Evolutionary conservation across 2,329 filamentous ascomycete species (phyloP).

Genomic region (Nectriaceae sp.): DNA sequence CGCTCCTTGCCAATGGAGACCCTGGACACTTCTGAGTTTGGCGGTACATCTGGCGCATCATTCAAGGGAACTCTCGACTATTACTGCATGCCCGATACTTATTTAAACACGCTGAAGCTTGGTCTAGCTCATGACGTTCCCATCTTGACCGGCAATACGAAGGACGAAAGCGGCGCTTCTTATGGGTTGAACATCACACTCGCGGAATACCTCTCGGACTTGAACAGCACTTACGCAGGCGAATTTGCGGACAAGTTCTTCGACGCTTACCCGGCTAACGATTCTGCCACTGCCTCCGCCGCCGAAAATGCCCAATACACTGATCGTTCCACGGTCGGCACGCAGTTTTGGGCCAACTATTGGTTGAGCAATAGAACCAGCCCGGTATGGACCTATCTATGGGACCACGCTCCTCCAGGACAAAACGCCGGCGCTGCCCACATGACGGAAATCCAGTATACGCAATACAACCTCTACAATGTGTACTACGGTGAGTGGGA

Average conservation of each 20-base stretch:
- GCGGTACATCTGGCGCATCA: slow-evolving; percentile 1
- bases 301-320: neutral
- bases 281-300: neutral
- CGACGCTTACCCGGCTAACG: neutral
- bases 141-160: slow-evolving; percentile 13
- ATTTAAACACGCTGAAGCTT: slow-evolving; percentile 6
- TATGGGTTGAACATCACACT: slow-evolving; percentile 3
- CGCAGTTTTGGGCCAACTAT: slow-evolving; percentile 2
- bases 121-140: slow-evolving; percentile 13
- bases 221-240: neutral
- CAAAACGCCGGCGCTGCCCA: slow-evolving; percentile 38
- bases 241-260: slow-evolving; percentile 1
- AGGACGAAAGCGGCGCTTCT: slow-evolving; percentile 8
- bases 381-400: slow-evolving; percentile 9
- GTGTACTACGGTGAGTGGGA: slow-evolving; percentile 3
- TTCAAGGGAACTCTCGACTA: slow-evolving; percentile 9
- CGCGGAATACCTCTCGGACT: slow-evolving; percentile 3
- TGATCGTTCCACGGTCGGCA: slow-evolving; percentile 6
- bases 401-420: slow-evolving; percentile 35
- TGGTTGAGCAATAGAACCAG: slow-evolving; percentile 3
- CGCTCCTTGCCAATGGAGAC: slow-evolving; percentile 6
- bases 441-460: slow-evolving; percentile 40
- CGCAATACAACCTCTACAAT: slow-evolving; percentile 36
- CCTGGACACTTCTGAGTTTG: slow-evolving; percentile 1
- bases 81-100: slow-evolving; percentile 9